Evolutionary conservation across 139 green algal species (phyloP).

Genomic region (Chlorella sp.): DNA sequence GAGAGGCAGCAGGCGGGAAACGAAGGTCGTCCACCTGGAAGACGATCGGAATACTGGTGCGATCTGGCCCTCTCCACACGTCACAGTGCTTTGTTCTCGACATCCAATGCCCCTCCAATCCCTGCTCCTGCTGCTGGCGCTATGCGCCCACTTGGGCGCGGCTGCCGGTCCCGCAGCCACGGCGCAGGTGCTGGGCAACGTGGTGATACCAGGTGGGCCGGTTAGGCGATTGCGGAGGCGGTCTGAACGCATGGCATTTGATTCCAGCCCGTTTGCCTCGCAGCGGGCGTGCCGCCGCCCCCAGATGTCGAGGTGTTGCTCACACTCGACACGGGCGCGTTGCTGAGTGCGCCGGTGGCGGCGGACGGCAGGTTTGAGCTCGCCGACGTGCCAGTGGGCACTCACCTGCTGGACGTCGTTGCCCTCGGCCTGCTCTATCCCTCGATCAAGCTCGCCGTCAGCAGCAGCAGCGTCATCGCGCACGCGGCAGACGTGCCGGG

Average conservation of each 20-base stretch:
- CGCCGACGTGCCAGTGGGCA: slow-evolving; percentile 34
- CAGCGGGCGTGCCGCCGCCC: not conserved
- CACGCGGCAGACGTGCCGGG: not conserved
- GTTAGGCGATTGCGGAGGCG: not conserved
- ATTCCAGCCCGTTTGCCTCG: not conserved
- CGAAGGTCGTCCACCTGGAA: too few relatives aligned
- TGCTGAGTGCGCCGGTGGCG: slow-evolving; percentile 8
- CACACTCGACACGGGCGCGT: slow-evolving; percentile 13
- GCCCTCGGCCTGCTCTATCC: slow-evolving; percentile 32
- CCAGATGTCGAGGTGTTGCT: slow-evolving; percentile 26
- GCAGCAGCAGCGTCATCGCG: not conserved
- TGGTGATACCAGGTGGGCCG: not conserved
- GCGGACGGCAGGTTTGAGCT: slow-evolving; percentile 49
- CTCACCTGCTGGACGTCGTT: slow-evolving; percentile 40
- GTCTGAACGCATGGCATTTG: not conserved
- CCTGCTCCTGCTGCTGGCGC: not conserved
- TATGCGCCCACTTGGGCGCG: not conserved
- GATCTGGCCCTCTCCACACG: too few relatives aligned
- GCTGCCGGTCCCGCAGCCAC: not conserved
- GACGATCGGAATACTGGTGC: too few relatives aligned
- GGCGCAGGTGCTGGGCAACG: slow-evolving; percentile 1
- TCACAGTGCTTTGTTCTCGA: too few relatives aligned
- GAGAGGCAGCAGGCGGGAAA: too few relatives aligned
- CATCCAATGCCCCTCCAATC: not conserved
- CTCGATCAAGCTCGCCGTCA: slow-evolving; percentile 4